Evolutionary conservation across 805 yeast genomes (phyloP).

Genomic region (Yarrowia sp.): DNA sequence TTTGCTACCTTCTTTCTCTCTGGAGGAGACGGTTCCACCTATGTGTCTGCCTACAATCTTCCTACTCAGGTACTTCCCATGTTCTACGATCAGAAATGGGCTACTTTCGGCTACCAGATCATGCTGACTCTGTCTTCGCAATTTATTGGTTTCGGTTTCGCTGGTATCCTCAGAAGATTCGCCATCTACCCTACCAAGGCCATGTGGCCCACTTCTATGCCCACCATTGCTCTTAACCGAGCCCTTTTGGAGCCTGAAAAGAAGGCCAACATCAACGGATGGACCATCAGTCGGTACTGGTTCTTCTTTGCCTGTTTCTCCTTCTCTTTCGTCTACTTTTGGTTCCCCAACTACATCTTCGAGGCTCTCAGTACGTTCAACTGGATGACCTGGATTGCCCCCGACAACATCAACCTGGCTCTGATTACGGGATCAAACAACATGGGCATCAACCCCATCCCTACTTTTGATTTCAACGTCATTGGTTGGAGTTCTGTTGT

Average conservation of each 20-base stretch:
- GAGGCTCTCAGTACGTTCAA: constrained; percentile 66
- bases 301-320: constrained; percentile 57
- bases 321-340: constrained; percentile 61
- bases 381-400: constrained; percentile 65
- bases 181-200: constrained; percentile 54
- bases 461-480: constrained; percentile 54
- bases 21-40: constrained; percentile 53
- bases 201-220: constrained; percentile 61
- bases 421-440: constrained; percentile 64
- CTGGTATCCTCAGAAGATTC: constrained; percentile 62
- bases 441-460: constrained; percentile 54
- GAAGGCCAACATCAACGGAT: constrained; percentile 61
- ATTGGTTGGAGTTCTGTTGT: constrained; percentile 43
- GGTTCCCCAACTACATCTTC: constrained; percentile 73
- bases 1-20: constrained; percentile 55
- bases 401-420: constrained; percentile 63
- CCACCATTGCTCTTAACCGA: constrained; percentile 55
- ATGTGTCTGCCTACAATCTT: constrained; percentile 32
- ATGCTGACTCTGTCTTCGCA: constrained; percentile 57
- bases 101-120: constrained; percentile 53
- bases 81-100: constrained; percentile 40
- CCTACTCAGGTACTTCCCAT: constrained; percentile 26
- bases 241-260: constrained; percentile 50
- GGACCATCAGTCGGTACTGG: constrained; percentile 62
- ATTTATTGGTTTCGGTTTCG: constrained; percentile 60